Evolutionary conservation across 1,284 basidiomycete species (phyloP), one percentile per base, ranked within the genome.

Genomic region (Afroboletus lepidellus): DNA sequence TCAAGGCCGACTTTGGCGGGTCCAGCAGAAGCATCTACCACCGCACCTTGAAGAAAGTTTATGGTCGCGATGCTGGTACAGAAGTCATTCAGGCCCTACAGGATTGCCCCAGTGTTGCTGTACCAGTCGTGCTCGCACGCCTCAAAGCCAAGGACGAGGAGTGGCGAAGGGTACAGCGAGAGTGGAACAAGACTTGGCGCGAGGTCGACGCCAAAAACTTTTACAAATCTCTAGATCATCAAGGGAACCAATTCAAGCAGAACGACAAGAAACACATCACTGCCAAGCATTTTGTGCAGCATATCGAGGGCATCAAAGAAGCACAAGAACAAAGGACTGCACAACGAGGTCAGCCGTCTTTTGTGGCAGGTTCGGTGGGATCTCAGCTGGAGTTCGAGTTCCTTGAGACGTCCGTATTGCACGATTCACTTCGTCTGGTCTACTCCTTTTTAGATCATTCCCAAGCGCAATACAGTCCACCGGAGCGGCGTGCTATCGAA

Each of bases 191-290:
- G 56, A 94, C 95, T 21, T 99, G 97, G 97, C 81, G 94, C 51
- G 96, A 98, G 70, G 90, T 98, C 41, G 96, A 98, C 65, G 88
- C 87, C 52, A 92, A 94, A 72, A 98, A 98, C 75, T 98, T 96
- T 70, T 95, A 95, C 82, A 97, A 97, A 76, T 90, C 90, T 39
- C 82, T 98, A 53, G 97, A 99, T 69, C 94, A 98, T 67, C 95
- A 98, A 55, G 94, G 94, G 6, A 90, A 94, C 65, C 86, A 83
- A 57, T 97, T 97, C 84, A 98, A 98, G 76, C 79, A 81, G 42
- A 92, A 92, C 67, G 97, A 99, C 77, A 98, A 98, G 81, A 98
- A 98, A 77, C 85, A 83, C 48, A 90, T 97, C 65, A 96, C 93
- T 5, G 80, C 88, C 43, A 98, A 96, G 73, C 79, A 87, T 56